phyloP scores from a whole-genome alignment of 495 filamentous ascomycete genomes.

The Apodospora peruviana region DNA sequence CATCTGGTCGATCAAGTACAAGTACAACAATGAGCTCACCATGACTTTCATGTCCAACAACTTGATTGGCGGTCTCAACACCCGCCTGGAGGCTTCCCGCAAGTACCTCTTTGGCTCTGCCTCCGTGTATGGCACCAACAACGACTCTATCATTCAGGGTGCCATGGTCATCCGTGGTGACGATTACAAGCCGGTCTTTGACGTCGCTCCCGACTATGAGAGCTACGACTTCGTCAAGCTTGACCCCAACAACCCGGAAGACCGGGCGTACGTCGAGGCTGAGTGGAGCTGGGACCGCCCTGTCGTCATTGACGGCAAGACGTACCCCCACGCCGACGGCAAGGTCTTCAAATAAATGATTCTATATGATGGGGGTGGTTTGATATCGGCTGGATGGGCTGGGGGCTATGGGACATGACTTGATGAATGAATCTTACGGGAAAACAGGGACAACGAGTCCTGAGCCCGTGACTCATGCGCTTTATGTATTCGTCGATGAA shows the following conservation, averaged over 20 bases:
- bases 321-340: slow-evolving; percentile 63
- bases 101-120: slow-evolving; percentile 96
- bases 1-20: slow-evolving; percentile 87
- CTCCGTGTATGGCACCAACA: slow-evolving; percentile 80
- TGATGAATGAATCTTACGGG: slow-evolving; percentile 26
- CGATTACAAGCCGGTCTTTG: slow-evolving; percentile 79
- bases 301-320: slow-evolving; percentile 71
- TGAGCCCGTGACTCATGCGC: slow-evolving; percentile 20
- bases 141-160: slow-evolving; percentile 83
- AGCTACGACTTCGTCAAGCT: slow-evolving; percentile 95
- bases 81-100: slow-evolving; percentile 92
- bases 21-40: slow-evolving; percentile 97
- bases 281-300: slow-evolving; percentile 86
- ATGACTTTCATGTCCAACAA: slow-evolving; percentile 97
- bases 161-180: slow-evolving; percentile 93
- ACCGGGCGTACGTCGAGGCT: slow-evolving; percentile 78
- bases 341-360: slow-evolving; percentile 95
- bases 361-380: background rate
- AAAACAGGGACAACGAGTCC: slow-evolving; percentile 14
- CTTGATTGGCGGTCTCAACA: slow-evolving; percentile 95
- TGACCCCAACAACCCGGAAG: slow-evolving; percentile 74
- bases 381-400: slow-evolving; percentile 11
- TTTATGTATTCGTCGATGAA: slow-evolving; percentile 20
- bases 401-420: slow-evolving; percentile 31
- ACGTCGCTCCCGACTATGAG: slow-evolving; percentile 95